Evolutionary conservation across 495 filamentous ascomycete genomes (phyloP).

Genomic region (Symbiotaphrina buchneri): DNA sequence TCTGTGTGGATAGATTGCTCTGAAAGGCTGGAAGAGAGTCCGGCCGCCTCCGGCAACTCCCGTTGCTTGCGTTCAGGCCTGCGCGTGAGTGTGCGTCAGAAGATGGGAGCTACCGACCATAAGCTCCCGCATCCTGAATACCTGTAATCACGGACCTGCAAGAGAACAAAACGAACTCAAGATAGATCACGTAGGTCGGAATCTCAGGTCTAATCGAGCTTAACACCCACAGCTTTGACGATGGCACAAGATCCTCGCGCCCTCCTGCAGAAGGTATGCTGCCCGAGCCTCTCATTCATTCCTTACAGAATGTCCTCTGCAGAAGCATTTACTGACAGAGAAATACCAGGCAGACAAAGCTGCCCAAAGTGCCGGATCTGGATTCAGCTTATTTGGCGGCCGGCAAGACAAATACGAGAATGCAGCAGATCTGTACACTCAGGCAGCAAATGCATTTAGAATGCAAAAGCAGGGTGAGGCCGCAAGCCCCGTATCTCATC

Average conservation of each 20-base stretch:
- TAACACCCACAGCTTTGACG: no score
- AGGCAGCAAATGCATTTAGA: conserved; percentile 65
- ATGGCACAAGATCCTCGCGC: conserved; percentile 31
- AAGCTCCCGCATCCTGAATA: no score
- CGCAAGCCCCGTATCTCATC: neutral
- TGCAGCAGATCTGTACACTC: conserved; percentile 58
- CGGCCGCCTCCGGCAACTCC: no score
- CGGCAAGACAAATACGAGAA: conserved; percentile 64
- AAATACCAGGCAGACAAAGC: conserved; percentile 54
- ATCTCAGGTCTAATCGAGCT: no score
- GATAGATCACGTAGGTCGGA: no score
- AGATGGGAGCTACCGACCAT: no score
- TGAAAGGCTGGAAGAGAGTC: no score
- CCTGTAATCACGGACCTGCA: no score
- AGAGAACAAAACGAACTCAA: no score
- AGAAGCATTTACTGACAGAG: conserved; percentile 8
- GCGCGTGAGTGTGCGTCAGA: no score
- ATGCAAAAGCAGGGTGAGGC: conserved; percentile 42
- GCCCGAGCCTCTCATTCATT: conserved; percentile 4
- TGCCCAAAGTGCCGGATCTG: conserved; percentile 38
- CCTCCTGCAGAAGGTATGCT: conserved; percentile 31
- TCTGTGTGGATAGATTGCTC: no score
- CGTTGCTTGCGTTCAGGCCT: no score
- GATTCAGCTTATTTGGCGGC: conserved; percentile 58
- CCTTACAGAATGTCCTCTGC: conserved; percentile 18